phyloP scores from a whole-genome alignment of 345 rosid species.

The Trapa bicornis region DNA sequence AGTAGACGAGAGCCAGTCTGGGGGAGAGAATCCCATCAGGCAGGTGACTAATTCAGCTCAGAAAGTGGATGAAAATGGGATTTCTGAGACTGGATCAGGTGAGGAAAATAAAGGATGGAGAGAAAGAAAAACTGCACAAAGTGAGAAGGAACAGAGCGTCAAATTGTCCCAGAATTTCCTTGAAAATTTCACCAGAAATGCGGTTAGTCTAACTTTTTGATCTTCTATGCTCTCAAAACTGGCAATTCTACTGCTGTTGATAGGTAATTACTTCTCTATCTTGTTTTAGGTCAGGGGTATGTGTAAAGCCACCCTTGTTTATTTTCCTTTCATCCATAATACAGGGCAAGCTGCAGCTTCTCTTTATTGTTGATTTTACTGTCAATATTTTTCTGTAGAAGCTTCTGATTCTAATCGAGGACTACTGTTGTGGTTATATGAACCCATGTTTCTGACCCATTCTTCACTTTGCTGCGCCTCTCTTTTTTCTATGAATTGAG shows the following conservation, averaged over 20 bases:
- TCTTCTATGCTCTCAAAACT: not conserved
- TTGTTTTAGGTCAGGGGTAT: no score
- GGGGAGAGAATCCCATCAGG: slow-evolving; percentile 31
- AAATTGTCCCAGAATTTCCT: not conserved
- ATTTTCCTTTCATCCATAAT: not conserved
- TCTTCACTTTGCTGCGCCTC: not conserved
- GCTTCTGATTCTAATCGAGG: not conserved
- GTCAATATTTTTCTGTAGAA: not conserved
- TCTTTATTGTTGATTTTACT: not conserved
- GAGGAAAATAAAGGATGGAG: not conserved
- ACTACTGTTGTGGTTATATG: no score
- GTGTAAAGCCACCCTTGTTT: no score
- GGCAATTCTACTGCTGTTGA: not conserved
- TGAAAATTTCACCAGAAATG: slow-evolving; percentile 9
- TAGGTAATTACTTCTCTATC: not conserved
- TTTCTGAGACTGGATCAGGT: slow-evolving; percentile 3
- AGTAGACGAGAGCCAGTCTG: slow-evolving; percentile 30
- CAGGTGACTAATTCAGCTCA: slow-evolving; percentile 31
- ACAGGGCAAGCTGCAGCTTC: not conserved
- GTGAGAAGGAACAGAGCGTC: slow-evolving; percentile 4
- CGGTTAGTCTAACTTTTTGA: slow-evolving; percentile 18
- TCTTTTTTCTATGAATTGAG: not conserved
- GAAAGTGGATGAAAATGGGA: slow-evolving; percentile 4
- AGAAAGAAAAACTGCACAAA: slow-evolving; percentile 3
- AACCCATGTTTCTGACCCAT: not conserved